A percentile compares a stretch with the other conserved stretches of the same genome.
Conservation (phyloP, 2,329 filamentous ascomycete genomes). For the Botrytis pseudocinerea region DNA sequence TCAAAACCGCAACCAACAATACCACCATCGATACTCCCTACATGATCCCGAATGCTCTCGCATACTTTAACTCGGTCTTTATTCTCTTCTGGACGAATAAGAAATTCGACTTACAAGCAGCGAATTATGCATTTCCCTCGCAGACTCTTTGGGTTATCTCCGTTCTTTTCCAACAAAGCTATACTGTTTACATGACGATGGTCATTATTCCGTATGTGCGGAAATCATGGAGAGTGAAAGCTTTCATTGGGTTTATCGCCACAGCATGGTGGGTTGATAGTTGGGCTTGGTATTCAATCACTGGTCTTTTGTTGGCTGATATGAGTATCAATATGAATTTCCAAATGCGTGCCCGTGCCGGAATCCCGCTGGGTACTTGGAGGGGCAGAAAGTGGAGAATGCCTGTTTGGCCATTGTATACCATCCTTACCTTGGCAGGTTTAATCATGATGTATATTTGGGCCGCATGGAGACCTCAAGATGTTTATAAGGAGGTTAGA, state of each 20-base stretch:
- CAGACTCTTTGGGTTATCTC: conserved; percentile 48
- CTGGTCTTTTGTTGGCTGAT: conserved; percentile 46
- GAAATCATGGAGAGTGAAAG: conserved; percentile 28
- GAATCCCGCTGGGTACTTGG: conserved; percentile 29
- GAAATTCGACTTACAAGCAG: conserved; percentile 44
- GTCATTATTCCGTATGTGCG: conserved; percentile 44
- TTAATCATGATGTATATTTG: conserved; percentile 47
- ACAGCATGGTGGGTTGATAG: conserved; percentile 50
- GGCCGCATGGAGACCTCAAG: conserved; percentile 44
- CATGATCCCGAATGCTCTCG: conserved; percentile 43
- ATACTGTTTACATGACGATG: conserved; percentile 52
- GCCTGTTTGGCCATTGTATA: conserved; percentile 42
- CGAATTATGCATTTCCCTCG: conserved; percentile 46
- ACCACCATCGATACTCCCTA: conserved; percentile 41
- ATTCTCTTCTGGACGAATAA: conserved; percentile 49
- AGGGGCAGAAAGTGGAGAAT: conserved; percentile 25
- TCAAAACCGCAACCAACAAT: conserved; percentile 44
- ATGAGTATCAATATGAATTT: conserved; percentile 48
- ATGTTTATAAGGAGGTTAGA: conserved; percentile 43
- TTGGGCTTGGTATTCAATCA: conserved; percentile 50
- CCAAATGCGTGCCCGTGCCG: conserved; percentile 33
- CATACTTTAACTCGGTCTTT: conserved; percentile 50
- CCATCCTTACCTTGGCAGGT: conserved; percentile 36
- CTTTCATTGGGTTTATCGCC: conserved; percentile 41
- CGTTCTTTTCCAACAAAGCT: conserved; percentile 48